Conservation (phyloP, 2,329 filamentous ascomycete species). For the Colletotrichum melonis region DNA sequence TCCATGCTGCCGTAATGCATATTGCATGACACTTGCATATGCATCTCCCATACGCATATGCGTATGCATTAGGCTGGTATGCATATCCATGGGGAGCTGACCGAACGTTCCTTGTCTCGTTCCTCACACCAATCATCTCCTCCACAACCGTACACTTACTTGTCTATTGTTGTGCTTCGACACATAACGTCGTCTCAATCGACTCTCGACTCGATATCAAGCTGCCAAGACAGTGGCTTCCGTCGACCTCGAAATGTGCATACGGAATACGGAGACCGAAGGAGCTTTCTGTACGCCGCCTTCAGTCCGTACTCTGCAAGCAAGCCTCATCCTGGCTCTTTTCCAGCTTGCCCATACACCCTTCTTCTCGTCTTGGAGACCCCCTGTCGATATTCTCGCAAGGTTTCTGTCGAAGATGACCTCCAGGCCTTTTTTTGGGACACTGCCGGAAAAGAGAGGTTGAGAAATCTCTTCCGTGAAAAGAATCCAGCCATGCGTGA, state of each 20-base stretch:
- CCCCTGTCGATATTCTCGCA: constrained; percentile 16
- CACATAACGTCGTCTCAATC: constrained; percentile 28
- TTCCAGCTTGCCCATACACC: not conserved
- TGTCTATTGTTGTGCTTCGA: constrained; percentile 25
- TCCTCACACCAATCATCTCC: constrained; percentile 20
- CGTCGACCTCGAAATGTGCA: constrained; percentile 18
- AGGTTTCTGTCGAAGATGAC: constrained; percentile 20
- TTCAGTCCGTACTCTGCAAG: constrained; percentile 14
- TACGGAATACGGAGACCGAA: constrained; percentile 6
- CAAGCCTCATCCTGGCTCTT: constrained; percentile 6
- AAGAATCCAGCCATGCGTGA: constrained; percentile 5
- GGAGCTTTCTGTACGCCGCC: constrained; percentile 9
- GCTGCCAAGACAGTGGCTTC: constrained; percentile 33
- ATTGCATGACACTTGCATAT: constrained; percentile 34
- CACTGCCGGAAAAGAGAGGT: not conserved
- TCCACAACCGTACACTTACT: not conserved
- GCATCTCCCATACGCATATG: not conserved
- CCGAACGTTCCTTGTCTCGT: constrained; percentile 12
- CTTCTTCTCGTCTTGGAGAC: not conserved
- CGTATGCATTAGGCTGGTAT: not conserved
- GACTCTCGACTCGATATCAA: constrained; percentile 7
- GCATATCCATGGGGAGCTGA: constrained; percentile 2
- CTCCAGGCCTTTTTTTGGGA: constrained; percentile 17
- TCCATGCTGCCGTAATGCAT: constrained; percentile 8
- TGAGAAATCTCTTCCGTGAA: not conserved